phyloP scores from a whole-genome alignment of 306 rosid species.

The Vigna reflexopilosa region DNA sequence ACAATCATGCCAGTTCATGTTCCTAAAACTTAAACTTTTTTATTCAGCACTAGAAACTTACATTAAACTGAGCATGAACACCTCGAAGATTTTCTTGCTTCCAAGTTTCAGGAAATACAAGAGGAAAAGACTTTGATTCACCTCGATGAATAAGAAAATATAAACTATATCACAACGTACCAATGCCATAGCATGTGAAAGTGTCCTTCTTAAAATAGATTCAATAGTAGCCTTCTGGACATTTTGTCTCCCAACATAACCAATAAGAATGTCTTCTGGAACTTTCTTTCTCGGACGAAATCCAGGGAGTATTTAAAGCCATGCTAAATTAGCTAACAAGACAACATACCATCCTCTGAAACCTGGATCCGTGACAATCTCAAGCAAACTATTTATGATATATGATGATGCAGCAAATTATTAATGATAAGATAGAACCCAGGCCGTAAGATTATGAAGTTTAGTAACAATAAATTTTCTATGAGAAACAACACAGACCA shows the following conservation, averaged over 20 bases:
- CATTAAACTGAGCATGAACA: too few species aligned
- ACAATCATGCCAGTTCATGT: too few species aligned
- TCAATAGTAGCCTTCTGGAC: slow-evolving; percentile 81
- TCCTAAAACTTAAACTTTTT: too few species aligned
- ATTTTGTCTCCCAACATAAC: slow-evolving; percentile 71
- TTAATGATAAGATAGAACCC: slow-evolving; percentile 3
- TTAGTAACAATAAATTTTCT: slow-evolving; percentile 13
- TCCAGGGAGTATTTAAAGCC: slow-evolving; percentile 67
- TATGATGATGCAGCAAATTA: slow-evolving; percentile 8
- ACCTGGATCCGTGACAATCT: slow-evolving; percentile 22
- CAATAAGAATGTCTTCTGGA: slow-evolving; percentile 76
- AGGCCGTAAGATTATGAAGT: slow-evolving; percentile 13
- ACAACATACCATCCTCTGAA: slow-evolving; percentile 26
- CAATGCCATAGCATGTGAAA: slow-evolving; percentile 82
- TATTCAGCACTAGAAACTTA: too few species aligned
- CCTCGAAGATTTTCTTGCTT: too few species aligned
- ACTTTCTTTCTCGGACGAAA: slow-evolving; percentile 80
- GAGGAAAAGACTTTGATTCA: too few species aligned
- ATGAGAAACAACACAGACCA: not conserved
- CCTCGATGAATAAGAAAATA: not conserved
- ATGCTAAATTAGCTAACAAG: slow-evolving; percentile 36
- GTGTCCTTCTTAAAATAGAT: slow-evolving; percentile 85
- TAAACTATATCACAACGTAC: slow-evolving; percentile 55
- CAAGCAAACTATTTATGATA: slow-evolving; percentile 19
- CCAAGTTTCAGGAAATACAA: too few species aligned